Evolutionary conservation across 2,329 filamentous ascomycete genomes (phyloP), one percentile per base, ranked within the genome.

Genomic region (Cordyceps cicadae): DNA sequence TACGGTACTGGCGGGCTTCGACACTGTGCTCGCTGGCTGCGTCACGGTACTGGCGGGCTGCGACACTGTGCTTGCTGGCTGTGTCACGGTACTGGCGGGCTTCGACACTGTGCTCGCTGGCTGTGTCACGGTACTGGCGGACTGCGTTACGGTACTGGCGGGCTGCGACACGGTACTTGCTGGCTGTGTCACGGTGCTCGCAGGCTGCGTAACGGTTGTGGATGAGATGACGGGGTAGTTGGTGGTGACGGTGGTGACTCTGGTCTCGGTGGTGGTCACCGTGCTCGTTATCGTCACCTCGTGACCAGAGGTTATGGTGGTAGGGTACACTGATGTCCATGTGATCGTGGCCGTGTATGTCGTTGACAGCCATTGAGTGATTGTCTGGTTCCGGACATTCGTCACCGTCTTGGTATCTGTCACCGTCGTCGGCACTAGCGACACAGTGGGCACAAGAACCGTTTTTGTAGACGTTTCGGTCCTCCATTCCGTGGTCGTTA

Each of bases 191-290:
- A 43, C 8, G 17, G 43, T 54, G 12, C 29, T 39, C 9, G 50
- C 34, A 11, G 34, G 34, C 34, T 37, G 34, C 11, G 34, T 37
- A 2, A 37, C 34, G 39, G 71, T 75, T 65, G 65, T 21, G 67
- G 65, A 4, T 1, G 72, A 72, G 29, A 74, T 61, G 3, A 72
- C 72, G 0, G 72, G 71, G 2, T 71, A 67, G 14, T 74, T 52
- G 0, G 71, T 74, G 21, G 66, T 64, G 4, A 49, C 1, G 3
- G 57, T 63, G 9, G 56, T 56, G 14, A 61, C 49, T 1, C 62
- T 24, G 5, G 63, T 65, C 24, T 54, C 59, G 32, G 65, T 55
- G 8, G 50, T 46, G 14, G 43, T 58, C 8, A 46, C 34, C 43
- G 53, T 58, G 21, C 14, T 51, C 5, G 59, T 61, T 26, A 58